phyloP scores from a whole-genome alignment of 768 basidiomycete genomes.

The Suillus alpinus region DNA sequence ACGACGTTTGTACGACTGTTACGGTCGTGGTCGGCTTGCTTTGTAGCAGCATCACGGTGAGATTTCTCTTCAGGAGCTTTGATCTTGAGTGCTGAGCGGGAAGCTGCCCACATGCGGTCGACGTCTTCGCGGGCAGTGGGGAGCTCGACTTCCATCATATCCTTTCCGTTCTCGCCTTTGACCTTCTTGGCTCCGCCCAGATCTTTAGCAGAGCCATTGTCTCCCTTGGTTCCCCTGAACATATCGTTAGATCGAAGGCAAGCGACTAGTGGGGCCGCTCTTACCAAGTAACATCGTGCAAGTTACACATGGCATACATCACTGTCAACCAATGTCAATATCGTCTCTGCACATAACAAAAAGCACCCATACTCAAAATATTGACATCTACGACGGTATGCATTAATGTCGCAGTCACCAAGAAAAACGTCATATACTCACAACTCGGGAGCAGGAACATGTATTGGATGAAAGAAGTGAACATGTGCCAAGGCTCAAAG shows the following conservation, averaged over 20 bases:
- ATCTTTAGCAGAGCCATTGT: slow-evolving; percentile 85
- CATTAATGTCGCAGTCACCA: slow-evolving; percentile 9
- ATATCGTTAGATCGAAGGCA: not conserved
- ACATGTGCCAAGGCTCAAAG: slow-evolving; percentile 95
- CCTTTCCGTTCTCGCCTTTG: slow-evolving; percentile 80
- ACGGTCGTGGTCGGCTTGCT: slow-evolving; percentile 84
- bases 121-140: slow-evolving; percentile 83
- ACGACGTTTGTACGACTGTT: slow-evolving; percentile 85
- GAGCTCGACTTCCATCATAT: slow-evolving; percentile 82
- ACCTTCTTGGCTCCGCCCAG: slow-evolving; percentile 89
- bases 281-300: slow-evolving; percentile 83
- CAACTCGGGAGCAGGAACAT: slow-evolving; percentile 84
- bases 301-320: slow-evolving; percentile 94
- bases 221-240: slow-evolving; percentile 83
- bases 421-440: slow-evolving; percentile 30
- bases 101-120: slow-evolving; percentile 82
- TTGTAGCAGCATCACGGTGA: slow-evolving; percentile 83
- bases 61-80: slow-evolving; percentile 73
- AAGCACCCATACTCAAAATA: slow-evolving; percentile 59
- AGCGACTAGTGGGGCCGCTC: slow-evolving; percentile 3
- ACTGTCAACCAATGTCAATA: slow-evolving; percentile 34
- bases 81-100: slow-evolving; percentile 63
- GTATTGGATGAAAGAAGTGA: slow-evolving; percentile 90
- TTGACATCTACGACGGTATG: slow-evolving; percentile 53
- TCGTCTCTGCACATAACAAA: not conserved